These are phyloP conservation scores for Begonia loranthoides DNA, from an alignment of 306 rosid species.

Conservation along the genomic window DNA sequence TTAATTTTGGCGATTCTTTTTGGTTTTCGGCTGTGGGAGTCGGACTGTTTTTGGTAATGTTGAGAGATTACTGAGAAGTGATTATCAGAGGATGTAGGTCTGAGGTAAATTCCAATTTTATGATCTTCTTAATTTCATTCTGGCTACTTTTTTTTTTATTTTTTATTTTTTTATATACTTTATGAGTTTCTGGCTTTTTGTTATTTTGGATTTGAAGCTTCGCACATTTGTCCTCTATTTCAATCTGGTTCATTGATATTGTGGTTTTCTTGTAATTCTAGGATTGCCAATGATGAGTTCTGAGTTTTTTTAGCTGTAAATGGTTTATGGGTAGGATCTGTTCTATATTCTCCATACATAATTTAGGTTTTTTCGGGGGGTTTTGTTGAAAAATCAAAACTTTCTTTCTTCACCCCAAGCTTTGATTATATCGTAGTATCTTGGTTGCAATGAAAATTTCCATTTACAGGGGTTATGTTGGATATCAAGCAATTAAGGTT, in stretches of 20 bases:
- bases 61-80: conserved; percentile 29
- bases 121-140: conserved; percentile 5
- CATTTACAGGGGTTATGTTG: conserved; percentile 6
- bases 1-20: conserved; percentile 15
- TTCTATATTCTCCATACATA: conserved; percentile 5
- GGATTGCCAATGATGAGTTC: not conserved
- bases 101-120: conserved; percentile 58
- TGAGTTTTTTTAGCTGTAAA: conserved; percentile 13
- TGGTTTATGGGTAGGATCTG: conserved; percentile 30
- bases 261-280: too few relatives aligned
- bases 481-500: not conserved
- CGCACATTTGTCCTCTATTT: too few relatives aligned
- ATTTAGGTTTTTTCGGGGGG: not conserved
- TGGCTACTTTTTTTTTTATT: not conserved
- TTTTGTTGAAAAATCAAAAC: not conserved
- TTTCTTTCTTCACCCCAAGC: conserved; percentile 3
- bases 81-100: conserved; percentile 43
- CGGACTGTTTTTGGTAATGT: conserved; percentile 20
- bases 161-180: conserved; percentile 5
- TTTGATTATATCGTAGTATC: not conserved
- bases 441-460: not conserved
- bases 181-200: conserved; percentile 15
- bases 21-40: conserved; percentile 21
- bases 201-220: not conserved
- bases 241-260: too few relatives aligned